A percentile compares a stretch with the other conserved stretches of the same genome.
Conservation (phyloP, 192 early-diverging fungal species). For the Coemansia nantahalensis region DNA sequence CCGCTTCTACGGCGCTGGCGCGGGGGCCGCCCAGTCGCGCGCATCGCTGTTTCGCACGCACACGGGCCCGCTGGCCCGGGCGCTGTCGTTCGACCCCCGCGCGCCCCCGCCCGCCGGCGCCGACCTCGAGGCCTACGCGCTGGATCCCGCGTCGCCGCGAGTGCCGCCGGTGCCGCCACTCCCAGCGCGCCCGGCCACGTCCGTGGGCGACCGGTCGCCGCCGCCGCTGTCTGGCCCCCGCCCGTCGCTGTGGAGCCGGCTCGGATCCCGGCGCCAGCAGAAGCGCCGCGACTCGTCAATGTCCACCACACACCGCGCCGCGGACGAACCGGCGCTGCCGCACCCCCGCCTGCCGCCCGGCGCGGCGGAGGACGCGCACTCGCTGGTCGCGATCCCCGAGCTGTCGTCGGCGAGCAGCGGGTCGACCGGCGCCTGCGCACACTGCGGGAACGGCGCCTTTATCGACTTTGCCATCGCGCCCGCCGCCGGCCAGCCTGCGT, state of each 20-base stretch:
- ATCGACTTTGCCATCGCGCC: constrained; percentile 40
- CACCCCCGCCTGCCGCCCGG: constrained; percentile 8
- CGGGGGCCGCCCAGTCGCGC: constrained; percentile 5
- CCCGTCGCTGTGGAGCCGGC: constrained; percentile 37
- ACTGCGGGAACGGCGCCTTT: constrained; percentile 31
- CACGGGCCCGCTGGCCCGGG: constrained; percentile 13
- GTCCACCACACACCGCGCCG: neutral
- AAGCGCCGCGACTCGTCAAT: constrained; percentile 6
- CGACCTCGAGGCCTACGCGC: constrained; percentile 7
- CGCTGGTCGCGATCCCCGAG: constrained; percentile 11
- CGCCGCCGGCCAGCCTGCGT: neutral
- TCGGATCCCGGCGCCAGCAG: constrained; percentile 32
- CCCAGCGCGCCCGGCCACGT: neutral
- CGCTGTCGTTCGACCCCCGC: constrained; percentile 4
- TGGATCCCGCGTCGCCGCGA: neutral
- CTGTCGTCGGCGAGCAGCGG: constrained; percentile 1
- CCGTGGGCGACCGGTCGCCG: neutral
- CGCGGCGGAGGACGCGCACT: neutral
- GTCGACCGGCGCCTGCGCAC: constrained; percentile 14
- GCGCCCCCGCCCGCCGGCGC: neutral
- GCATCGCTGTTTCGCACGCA: constrained; percentile 12
- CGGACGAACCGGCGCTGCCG: neutral
- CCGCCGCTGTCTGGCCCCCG: constrained; percentile 8
- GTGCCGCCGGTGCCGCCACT: neutral
- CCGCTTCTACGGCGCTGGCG: neutral